These are phyloP conservation scores for Claviceps citrina DNA, from an alignment of 2,329 filamentous ascomycete genomes.

Conservation along the genomic window DNA sequence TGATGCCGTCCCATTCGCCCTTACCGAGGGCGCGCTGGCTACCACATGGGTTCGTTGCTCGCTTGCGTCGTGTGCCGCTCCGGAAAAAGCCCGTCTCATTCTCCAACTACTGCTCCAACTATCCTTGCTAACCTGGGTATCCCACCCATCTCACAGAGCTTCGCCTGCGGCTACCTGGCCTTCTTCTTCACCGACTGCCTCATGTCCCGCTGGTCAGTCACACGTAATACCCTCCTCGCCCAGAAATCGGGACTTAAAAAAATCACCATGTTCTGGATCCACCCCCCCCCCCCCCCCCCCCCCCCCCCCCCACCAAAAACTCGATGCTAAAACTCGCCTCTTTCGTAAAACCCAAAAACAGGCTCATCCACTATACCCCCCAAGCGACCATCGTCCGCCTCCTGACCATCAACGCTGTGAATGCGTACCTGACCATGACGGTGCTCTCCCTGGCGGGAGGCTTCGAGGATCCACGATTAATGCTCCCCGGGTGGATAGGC, in stretches of 20 bases:
- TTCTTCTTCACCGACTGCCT: slow-evolving; percentile 76
- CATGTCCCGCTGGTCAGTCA: slow-evolving; percentile 60
- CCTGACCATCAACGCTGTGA: slow-evolving; percentile 56
- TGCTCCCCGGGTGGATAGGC: slow-evolving; percentile 63
- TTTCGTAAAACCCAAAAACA: slow-evolving; percentile 18
- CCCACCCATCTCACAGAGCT: slow-evolving; percentile 51
- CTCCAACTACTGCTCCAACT: too few species aligned
- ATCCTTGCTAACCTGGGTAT: too few species aligned
- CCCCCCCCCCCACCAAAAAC: too few species aligned
- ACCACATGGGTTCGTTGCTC: slow-evolving; percentile 57
- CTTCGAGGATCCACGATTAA: slow-evolving; percentile 51
- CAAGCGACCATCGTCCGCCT: slow-evolving; percentile 68
- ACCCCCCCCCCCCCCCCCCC: too few species aligned
- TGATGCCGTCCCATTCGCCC: slow-evolving; percentile 18
- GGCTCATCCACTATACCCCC: slow-evolving; percentile 74
- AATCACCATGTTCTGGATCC: too few species aligned
- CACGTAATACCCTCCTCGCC: too few species aligned
- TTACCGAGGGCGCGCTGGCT: slow-evolving; percentile 56
- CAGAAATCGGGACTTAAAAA: too few species aligned
- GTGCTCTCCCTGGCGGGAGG: slow-evolving; percentile 56
- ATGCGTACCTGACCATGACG: slow-evolving; percentile 60
- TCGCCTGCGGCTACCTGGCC: slow-evolving; percentile 60
- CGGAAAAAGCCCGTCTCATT: too few species aligned
- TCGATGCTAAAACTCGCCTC: background rate
- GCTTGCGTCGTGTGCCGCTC: too few species aligned